Conservation (phyloP, 2,329 filamentous ascomycete species). For the Penicillium sp. region DNA sequence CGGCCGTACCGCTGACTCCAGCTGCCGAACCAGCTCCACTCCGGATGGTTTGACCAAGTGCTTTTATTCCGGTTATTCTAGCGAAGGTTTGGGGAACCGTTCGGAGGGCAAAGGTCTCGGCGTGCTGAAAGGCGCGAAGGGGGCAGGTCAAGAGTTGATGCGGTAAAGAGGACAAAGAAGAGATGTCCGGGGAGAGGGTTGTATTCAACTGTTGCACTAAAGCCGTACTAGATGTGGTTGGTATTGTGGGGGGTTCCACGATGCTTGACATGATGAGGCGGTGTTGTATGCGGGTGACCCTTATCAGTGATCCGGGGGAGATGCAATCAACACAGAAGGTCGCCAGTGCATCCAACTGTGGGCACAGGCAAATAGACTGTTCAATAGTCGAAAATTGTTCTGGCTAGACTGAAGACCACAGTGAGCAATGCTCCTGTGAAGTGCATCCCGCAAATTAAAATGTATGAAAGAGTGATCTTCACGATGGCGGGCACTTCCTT, state of each 20-base stretch:
- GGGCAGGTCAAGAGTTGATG: slow-evolving; percentile 39
- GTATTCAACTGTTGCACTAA: slow-evolving; percentile 24
- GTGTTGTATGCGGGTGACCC: slow-evolving; percentile 10
- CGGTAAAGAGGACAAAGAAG: slow-evolving; percentile 29
- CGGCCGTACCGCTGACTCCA: slow-evolving; percentile 40
- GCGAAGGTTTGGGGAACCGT: slow-evolving; percentile 37
- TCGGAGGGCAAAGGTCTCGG: slow-evolving; percentile 38
- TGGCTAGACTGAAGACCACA: slow-evolving; percentile 6
- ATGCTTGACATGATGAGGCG: slow-evolving; percentile 28
- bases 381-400: neutral
- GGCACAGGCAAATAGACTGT: neutral
- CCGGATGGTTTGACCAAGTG: slow-evolving; percentile 28
- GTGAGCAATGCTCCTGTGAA: slow-evolving; percentile 18
- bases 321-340: slow-evolving; percentile 16
- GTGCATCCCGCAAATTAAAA: slow-evolving; percentile 12
- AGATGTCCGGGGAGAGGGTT: slow-evolving; percentile 14
- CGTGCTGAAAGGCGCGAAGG: slow-evolving; percentile 38
- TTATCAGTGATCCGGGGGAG: slow-evolving; percentile 23
- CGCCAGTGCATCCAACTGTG: neutral
- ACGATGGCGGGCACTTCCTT: slow-evolving; percentile 8
- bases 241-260: slow-evolving; percentile 18
- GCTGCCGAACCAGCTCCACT: slow-evolving; percentile 16
- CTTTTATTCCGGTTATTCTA: slow-evolving; percentile 30
- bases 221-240: slow-evolving; percentile 24
- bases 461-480: slow-evolving; percentile 7